Percentiles rank a stretch among this genome's conserved stretches.
These are phyloP conservation scores for Reutealis trisperma DNA, from an alignment of 345 rosid genomes.

Conservation along the genomic window DNA sequence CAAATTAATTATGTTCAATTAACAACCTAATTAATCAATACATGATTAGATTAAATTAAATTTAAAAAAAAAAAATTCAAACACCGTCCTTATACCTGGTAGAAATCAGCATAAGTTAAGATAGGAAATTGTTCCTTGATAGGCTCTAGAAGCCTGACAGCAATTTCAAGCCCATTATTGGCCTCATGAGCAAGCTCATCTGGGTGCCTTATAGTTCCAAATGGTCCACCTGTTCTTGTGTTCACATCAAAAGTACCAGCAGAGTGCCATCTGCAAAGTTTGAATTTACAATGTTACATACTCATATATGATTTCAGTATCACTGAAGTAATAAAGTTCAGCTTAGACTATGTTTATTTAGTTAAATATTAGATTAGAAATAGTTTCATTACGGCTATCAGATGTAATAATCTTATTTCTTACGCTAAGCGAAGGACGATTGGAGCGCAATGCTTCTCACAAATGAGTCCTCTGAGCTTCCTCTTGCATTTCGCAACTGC, in stretches of 20 bases:
- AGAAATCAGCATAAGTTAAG: slow-evolving; percentile 35
- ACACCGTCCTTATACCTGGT: slow-evolving; percentile 5
- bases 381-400: too few species aligned
- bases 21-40: not conserved
- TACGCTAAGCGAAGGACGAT: slow-evolving; percentile 33
- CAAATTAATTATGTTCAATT: not conserved
- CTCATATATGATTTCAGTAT: too few species aligned
- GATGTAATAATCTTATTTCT: too few species aligned
- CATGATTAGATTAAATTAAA: not conserved
- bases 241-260: slow-evolving; percentile 28
- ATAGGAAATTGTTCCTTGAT: slow-evolving; percentile 27
- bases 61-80: not conserved
- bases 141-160: slow-evolving; percentile 27
- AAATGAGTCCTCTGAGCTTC: slow-evolving; percentile 28
- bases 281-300: too few species aligned
- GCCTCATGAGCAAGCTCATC: slow-evolving; percentile 28
- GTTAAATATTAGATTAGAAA: too few species aligned
- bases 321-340: too few species aligned
- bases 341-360: too few species aligned
- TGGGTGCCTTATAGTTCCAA: slow-evolving; percentile 25
- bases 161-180: slow-evolving; percentile 34
- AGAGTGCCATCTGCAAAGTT: slow-evolving; percentile 24
- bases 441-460: slow-evolving; percentile 30
- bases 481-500: slow-evolving; percentile 30
- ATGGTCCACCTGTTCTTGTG: slow-evolving; percentile 30